Evolutionary conservation across 176 grass and related monocot species (phyloP).

Genomic region (Bothriochloa decipiens): DNA sequence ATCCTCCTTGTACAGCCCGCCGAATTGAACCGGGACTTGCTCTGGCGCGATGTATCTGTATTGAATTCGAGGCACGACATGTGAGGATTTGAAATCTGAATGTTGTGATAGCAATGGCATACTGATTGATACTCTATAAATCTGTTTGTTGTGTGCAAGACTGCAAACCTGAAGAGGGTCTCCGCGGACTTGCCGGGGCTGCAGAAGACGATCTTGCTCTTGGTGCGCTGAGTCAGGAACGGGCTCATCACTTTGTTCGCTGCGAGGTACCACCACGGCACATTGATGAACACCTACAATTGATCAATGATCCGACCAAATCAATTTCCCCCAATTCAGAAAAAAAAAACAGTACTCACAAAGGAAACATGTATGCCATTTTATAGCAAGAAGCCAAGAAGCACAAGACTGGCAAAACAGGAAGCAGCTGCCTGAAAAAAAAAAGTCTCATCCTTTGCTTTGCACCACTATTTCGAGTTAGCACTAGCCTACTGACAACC

Average conservation of each 20-base stretch:
- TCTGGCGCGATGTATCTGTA: conserved; percentile 80
- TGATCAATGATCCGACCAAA: conserved; percentile 15
- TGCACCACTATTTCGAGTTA: conserved; percentile 12
- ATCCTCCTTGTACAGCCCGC: conserved; percentile 69
- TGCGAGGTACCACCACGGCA: conserved; percentile 94
- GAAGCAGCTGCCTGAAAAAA: conserved; percentile 1
- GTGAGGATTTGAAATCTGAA: not conserved
- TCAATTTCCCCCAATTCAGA: conserved; percentile 1
- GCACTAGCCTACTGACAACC: not conserved
- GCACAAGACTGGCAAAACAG: not conserved
- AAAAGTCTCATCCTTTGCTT: conserved; percentile 18
- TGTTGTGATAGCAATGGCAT: not conserved
- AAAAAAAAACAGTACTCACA: not conserved
- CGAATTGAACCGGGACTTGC: conserved; percentile 87
- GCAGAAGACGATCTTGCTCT: conserved; percentile 92
- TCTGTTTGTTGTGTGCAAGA: conserved; percentile 24
- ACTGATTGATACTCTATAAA: not conserved
- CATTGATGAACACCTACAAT: conserved; percentile 90
- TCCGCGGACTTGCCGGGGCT: conserved; percentile 78
- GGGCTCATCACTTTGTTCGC: conserved; percentile 85
- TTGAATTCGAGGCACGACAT: not conserved
- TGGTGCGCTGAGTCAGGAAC: conserved; percentile 91
- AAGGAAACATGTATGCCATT: not conserved
- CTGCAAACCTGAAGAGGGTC: conserved; percentile 87
- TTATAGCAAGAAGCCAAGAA: not conserved